phyloP scores from a whole-genome alignment of 768 basidiomycete species.

The Lyophyllum semitale region DNA sequence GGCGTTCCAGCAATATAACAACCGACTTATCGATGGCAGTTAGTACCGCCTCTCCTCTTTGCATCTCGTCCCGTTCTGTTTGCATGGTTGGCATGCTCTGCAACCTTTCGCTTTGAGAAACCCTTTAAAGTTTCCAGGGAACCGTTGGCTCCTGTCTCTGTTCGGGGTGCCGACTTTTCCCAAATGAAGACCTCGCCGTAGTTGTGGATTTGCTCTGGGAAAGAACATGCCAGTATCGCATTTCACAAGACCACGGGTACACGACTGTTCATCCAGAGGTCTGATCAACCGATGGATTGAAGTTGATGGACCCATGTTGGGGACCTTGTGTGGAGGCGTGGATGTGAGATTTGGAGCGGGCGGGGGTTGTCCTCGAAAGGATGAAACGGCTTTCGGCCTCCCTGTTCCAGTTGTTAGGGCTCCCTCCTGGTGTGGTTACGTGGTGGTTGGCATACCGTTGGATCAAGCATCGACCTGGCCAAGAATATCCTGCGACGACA shows the following conservation, averaged over 20 bases:
- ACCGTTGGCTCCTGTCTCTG: constrained; percentile 49
- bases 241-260: not conserved
- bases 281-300: constrained; percentile 12
- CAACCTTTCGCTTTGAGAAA: constrained; percentile 29
- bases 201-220: constrained; percentile 8
- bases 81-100: constrained; percentile 23
- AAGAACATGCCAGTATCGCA: not conserved
- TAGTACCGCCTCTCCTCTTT: constrained; percentile 77
- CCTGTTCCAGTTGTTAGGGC: not conserved
- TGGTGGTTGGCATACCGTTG: constrained; percentile 1
- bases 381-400: not conserved
- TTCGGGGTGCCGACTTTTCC: constrained; percentile 15
- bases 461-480: constrained; percentile 16
- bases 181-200: constrained; percentile 28
- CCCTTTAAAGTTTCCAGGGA: constrained; percentile 38
- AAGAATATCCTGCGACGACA: constrained; percentile 23
- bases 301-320: not conserved
- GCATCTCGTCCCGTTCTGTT: constrained; percentile 38
- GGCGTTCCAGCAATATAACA: constrained; percentile 95
- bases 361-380: constrained; percentile 3
- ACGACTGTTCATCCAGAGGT: constrained; percentile 3
- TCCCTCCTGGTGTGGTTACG: not conserved
- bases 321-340: not conserved
- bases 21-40: constrained; percentile 99
- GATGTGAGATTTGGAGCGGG: constrained; percentile 4